These are phyloP conservation scores for Exophiala sideris DNA, from an alignment of 2,329 filamentous ascomycete species.

Conservation along the genomic window DNA sequence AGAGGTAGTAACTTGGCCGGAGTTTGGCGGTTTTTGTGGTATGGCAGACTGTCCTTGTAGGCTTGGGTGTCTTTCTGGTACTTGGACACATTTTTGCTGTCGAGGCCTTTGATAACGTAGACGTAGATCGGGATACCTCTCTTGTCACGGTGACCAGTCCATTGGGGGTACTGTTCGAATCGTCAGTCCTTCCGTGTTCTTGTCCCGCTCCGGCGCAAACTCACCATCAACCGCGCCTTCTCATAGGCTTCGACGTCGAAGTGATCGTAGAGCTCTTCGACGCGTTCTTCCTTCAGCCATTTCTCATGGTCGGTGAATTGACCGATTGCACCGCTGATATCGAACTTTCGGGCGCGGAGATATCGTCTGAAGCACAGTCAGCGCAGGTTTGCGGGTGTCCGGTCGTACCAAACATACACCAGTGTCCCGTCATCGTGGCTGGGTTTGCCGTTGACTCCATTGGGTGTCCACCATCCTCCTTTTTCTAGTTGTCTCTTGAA, in stretches of 20 bases:
- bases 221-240: conserved; percentile 66
- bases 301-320: conserved; percentile 88
- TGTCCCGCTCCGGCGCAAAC: conserved; percentile 25
- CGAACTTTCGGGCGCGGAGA: conserved; percentile 78
- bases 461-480: conserved; percentile 53
- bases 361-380: conserved; percentile 62
- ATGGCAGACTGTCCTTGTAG: conserved; percentile 35
- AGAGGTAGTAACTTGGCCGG: conserved; percentile 76
- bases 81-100: conserved; percentile 72
- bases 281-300: conserved; percentile 76
- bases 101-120: conserved; percentile 79
- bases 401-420: conserved; percentile 37
- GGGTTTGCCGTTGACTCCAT: conserved; percentile 33
- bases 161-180: conserved; percentile 59
- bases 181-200: neutral
- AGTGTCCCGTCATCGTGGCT: conserved; percentile 49
- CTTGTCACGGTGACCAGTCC: conserved; percentile 85
- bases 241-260: conserved; percentile 86
- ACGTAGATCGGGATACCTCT: conserved; percentile 90
- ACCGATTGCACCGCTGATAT: conserved; percentile 69
- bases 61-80: conserved; percentile 64
- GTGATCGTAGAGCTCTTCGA: conserved; percentile 76
- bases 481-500: conserved; percentile 70
- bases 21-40: conserved; percentile 56
- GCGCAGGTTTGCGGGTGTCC: conserved; percentile 2